Conservation (phyloP, 2,329 filamentous ascomycete genomes). For the Beauveria asiatica region DNA sequence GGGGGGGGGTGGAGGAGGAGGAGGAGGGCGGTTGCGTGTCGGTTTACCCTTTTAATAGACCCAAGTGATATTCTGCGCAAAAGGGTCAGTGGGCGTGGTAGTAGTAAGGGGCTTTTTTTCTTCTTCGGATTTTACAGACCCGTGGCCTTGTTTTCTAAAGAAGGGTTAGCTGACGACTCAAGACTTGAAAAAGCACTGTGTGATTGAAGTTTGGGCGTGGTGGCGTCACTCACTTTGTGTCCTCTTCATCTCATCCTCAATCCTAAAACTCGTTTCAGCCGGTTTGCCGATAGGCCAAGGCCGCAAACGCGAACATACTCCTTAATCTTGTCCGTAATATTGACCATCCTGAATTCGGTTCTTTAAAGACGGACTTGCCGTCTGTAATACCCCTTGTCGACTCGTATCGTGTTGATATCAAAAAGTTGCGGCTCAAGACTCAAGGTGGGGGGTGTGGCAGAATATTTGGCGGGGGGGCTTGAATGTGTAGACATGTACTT, state of each 20-base stretch:
- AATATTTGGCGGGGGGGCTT: conserved; percentile 15
- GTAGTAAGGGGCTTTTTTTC: neutral
- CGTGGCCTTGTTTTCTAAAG: conserved; percentile 92
- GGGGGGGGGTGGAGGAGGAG: too few relatives aligned
- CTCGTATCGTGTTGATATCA: neutral
- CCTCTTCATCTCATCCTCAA: conserved; percentile 98
- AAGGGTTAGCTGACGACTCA: conserved; percentile 17
- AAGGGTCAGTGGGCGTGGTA: conserved; percentile 12
- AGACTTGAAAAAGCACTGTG: neutral
- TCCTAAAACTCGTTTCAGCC: conserved; percentile 48
- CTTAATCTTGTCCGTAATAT: conserved; percentile 99
- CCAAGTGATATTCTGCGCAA: conserved; percentile 83
- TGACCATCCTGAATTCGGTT: conserved; percentile 66
- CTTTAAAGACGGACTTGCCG: conserved; percentile 24
- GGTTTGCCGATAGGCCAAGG: conserved; percentile 8
- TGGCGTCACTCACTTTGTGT: conserved; percentile 71
- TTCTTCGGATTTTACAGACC: conserved; percentile 47
- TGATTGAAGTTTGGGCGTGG: neutral
- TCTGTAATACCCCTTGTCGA: conserved; percentile 14
- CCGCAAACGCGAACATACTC: conserved; percentile 52
- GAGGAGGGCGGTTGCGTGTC: neutral
- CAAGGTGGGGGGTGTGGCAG: conserved; percentile 21
- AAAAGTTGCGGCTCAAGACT: neutral
- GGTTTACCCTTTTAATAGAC: conserved; percentile 83
- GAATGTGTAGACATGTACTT: neutral